Evolutionary conservation across 805 yeast genomes (phyloP).

Genomic region (Saccharomycopsis malanga): DNA sequence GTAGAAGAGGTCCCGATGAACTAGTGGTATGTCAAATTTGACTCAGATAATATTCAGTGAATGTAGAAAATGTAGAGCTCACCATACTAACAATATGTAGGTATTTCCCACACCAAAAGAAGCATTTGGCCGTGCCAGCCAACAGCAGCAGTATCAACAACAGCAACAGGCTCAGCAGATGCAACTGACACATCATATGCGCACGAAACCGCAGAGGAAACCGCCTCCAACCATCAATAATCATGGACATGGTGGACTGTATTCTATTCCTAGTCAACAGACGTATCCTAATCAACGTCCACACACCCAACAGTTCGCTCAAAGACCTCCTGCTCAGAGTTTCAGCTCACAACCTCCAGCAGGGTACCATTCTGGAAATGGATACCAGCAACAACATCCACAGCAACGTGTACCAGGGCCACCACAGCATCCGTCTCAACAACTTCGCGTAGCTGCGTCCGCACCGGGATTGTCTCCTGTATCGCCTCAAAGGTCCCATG

Average conservation of each 20-base stretch:
- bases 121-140: constrained; percentile 10
- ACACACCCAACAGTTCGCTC: constrained; percentile 22
- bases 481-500: background rate
- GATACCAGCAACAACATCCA: constrained; percentile 13
- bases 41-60: background rate
- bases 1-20: constrained; percentile 7
- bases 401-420: constrained; percentile 23
- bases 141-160: constrained; percentile 18
- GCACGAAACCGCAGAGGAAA: constrained; percentile 20
- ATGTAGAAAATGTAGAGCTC: background rate
- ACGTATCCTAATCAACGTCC: constrained; percentile 16
- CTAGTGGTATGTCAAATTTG: constrained; percentile 10
- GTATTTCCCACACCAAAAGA: constrained; percentile 20
- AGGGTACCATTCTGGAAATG: background rate
- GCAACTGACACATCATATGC: constrained; percentile 22
- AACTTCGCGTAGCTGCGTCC: constrained; percentile 24
- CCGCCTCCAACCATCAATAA: constrained; percentile 22
- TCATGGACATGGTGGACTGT: background rate
- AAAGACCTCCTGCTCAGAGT: constrained; percentile 1
- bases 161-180: constrained; percentile 24
- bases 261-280: background rate
- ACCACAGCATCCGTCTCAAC: constrained; percentile 19
- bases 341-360: background rate
- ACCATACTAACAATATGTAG: background rate
- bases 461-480: constrained; percentile 16